A percentile compares a stretch with the other conserved stretches of the same genome.
Conservation (phyloP, 2,329 filamentous ascomycete genomes). For the Cladosporium phlei region DNA sequence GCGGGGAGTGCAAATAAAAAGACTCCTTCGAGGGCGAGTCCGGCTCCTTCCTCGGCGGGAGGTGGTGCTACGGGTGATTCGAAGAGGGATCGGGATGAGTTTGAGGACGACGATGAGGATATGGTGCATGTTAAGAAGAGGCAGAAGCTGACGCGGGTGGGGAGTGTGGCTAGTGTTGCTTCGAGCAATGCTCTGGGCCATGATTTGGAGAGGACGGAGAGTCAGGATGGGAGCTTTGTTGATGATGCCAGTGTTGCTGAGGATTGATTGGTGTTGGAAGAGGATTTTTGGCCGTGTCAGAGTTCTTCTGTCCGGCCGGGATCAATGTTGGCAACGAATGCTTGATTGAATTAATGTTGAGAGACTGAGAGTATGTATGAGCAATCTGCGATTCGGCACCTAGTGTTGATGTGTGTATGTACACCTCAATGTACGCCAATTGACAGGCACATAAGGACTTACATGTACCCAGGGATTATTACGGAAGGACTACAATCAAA, state of each 20-base stretch:
- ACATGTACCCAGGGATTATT: too few species aligned
- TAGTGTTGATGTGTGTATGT: too few species aligned
- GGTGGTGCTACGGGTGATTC: conserved; percentile 23
- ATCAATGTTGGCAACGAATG: too few species aligned
- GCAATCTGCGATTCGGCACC: too few species aligned
- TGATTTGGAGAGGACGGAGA: conserved; percentile 31
- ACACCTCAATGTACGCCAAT: too few species aligned
- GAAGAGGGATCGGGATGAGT: conserved; percentile 31
- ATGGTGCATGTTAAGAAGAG: conserved; percentile 30
- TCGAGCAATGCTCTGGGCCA: conserved; percentile 21
- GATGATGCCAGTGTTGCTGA: conserved; percentile 25
- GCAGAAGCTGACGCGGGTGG: conserved; percentile 33
- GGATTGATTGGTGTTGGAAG: too few species aligned
- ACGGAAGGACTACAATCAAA: too few species aligned
- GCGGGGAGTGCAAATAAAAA: conserved; percentile 22
- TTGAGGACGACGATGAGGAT: conserved; percentile 16
- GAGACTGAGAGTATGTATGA: too few species aligned
- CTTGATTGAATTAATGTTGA: too few species aligned
- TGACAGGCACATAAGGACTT: too few species aligned
- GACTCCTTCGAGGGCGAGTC: conserved; percentile 16
- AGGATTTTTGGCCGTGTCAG: too few species aligned
- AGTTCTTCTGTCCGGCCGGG: too few species aligned
- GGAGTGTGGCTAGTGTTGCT: conserved; percentile 31
- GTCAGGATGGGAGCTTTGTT: conserved; percentile 34
- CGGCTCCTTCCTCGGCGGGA: conserved; percentile 17